These are phyloP conservation scores for Fremontodendron californicum DNA, from an alignment of 345 rosid genomes.

Conservation along the genomic window DNA sequence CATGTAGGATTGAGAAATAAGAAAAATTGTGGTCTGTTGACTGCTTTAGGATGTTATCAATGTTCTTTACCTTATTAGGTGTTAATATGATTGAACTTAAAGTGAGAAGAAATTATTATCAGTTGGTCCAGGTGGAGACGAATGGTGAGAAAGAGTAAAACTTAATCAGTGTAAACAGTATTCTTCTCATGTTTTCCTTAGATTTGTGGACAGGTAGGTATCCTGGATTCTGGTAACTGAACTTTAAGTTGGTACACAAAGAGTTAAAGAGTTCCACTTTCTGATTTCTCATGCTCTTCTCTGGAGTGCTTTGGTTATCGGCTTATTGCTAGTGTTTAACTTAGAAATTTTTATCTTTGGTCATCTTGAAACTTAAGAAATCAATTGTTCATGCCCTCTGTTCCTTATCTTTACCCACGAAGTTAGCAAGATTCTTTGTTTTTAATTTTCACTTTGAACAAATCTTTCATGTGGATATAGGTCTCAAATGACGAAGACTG, in stretches of 20 bases:
- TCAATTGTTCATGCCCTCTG: background rate
- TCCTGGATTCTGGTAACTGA: background rate
- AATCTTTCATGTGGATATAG: background rate
- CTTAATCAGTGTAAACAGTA: background rate
- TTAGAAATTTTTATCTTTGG: background rate
- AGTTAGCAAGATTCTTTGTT: background rate
- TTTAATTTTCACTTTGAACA: background rate
- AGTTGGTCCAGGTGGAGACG: background rate
- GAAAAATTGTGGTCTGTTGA: background rate
- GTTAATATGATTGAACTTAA: background rate
- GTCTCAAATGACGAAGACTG: constrained; percentile 9
- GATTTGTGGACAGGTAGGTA: background rate
- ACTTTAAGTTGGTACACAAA: background rate
- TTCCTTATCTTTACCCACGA: background rate
- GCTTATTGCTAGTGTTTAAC: background rate
- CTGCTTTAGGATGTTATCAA: background rate
- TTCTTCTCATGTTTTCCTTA: background rate
- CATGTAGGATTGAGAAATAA: background rate
- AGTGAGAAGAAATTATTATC: background rate
- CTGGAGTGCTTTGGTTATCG: background rate
- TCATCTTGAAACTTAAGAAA: background rate
- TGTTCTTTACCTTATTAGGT: background rate
- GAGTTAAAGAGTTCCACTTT: background rate
- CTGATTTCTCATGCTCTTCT: background rate
- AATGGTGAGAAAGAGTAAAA: background rate